Conservation (phyloP, 2,329 filamentous ascomycete species). For the Cladosporium phlei region DNA sequence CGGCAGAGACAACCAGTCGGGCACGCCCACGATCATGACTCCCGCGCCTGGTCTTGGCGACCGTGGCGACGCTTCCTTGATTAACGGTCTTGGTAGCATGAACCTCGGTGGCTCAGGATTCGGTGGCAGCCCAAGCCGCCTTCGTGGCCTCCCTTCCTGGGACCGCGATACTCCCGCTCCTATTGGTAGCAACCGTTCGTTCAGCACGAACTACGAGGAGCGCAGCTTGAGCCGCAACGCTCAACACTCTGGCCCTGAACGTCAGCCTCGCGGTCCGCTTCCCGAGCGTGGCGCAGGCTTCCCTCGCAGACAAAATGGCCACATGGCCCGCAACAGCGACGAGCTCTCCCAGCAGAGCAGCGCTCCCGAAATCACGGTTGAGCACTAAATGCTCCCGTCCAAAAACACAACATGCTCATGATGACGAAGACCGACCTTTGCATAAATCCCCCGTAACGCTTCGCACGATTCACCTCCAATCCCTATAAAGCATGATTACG, state of each 20-base stretch:
- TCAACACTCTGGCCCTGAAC: constrained; percentile 45
- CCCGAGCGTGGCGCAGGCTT: constrained; percentile 57
- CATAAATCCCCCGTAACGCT: constrained; percentile 13
- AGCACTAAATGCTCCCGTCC: constrained; percentile 39
- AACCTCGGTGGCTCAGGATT: constrained; percentile 49
- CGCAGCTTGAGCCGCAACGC: constrained; percentile 46
- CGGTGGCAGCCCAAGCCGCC: constrained; percentile 53
- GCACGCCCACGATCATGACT: constrained; percentile 60
- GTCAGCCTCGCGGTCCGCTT: constrained; percentile 58
- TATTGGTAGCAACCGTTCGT: constrained; percentile 60
- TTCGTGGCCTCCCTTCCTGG: constrained; percentile 59
- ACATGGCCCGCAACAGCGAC: constrained; percentile 58
- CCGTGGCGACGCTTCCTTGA: constrained; percentile 38
- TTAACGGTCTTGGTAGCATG: constrained; percentile 60
- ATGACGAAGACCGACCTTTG: constrained; percentile 13
- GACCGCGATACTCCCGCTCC: constrained; percentile 54
- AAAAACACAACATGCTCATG: constrained; percentile 11
- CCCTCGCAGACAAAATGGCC: constrained; percentile 56
- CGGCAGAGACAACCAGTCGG: constrained; percentile 52
- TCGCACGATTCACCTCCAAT: constrained; percentile 10
- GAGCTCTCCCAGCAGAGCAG: constrained; percentile 56
- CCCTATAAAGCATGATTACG: constrained; percentile 13
- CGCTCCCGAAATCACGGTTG: constrained; percentile 60
- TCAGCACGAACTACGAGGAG: constrained; percentile 56
- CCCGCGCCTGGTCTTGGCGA: constrained; percentile 42